Evolutionary conservation across 139 green algal genomes (phyloP).

Genomic region (Chlamydomonas sp.): DNA sequence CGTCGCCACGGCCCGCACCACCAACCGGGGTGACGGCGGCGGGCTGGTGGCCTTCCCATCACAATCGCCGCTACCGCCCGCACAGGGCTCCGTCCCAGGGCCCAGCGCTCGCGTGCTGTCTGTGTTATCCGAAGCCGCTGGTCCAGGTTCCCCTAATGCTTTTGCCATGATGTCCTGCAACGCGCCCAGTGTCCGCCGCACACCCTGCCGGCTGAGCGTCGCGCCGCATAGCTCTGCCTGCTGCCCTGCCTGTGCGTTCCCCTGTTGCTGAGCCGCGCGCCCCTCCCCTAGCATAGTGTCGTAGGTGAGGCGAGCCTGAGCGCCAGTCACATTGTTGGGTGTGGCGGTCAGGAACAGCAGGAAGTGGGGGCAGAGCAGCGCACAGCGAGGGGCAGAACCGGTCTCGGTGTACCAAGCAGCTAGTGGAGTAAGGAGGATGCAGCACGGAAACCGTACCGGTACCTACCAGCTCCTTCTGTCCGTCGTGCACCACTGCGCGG

Average conservation of each 20-base stretch:
- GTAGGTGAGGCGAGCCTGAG: constrained; percentile 9
- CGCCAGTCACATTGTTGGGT: too few species aligned
- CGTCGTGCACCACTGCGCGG: constrained; percentile 22
- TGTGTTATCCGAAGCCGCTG: too few species aligned
- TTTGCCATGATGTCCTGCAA: not conserved
- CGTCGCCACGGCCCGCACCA: constrained; percentile 14
- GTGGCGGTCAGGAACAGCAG: too few species aligned
- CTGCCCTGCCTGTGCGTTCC: not conserved
- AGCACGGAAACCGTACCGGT: not conserved
- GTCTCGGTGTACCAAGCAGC: too few species aligned
- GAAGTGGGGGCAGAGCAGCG: too few species aligned
- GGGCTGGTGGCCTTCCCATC: too few species aligned
- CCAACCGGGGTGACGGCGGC: not conserved
- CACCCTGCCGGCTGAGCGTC: not conserved
- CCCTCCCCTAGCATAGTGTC: constrained; percentile 19
- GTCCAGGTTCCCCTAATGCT: too few species aligned
- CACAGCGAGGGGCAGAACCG: too few species aligned
- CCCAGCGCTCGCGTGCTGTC: too few species aligned
- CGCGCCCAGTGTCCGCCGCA: not conserved
- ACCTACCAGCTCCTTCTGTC: constrained; percentile 17
- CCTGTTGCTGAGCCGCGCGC: not conserved
- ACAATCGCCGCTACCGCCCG: too few species aligned
- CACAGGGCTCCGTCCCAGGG: too few species aligned
- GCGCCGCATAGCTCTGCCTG: too few species aligned
- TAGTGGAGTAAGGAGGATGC: not conserved